These are phyloP conservation scores for Metarhizium robertsii DNA, from an alignment of 2,329 filamentous ascomycete genomes.

Conservation along the genomic window DNA sequence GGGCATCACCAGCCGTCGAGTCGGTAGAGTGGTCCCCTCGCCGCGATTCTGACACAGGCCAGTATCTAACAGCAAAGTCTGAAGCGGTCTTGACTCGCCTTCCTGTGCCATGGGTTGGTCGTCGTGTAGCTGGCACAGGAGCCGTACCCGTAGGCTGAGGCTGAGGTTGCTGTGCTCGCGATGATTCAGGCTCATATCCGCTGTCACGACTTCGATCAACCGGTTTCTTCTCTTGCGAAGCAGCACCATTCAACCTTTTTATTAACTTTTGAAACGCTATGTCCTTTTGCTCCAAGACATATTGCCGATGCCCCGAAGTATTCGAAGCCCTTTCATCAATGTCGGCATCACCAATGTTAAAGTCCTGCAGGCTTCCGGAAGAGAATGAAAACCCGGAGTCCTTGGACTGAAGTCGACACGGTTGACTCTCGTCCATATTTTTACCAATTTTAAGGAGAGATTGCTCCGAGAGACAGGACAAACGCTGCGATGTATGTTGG, in stretches of 20 bases:
- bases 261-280: constrained; percentile 19
- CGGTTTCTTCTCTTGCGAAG: not conserved
- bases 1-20: not conserved
- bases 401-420: not conserved
- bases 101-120: constrained; percentile 1
- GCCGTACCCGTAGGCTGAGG: not conserved
- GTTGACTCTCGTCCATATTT: not conserved
- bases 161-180: not conserved
- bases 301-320: not conserved
- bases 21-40: not conserved
- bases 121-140: not conserved
- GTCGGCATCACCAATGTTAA: constrained; percentile 3
- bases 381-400: not conserved
- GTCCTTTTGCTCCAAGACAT: constrained; percentile 1
- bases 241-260: constrained; percentile 14
- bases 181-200: not conserved
- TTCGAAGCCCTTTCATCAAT: not conserved
- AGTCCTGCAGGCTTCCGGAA: not conserved
- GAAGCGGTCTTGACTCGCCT: constrained; percentile 9
- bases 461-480: not conserved
- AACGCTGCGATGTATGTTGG: not conserved
- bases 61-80: constrained; percentile 6
- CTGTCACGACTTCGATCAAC: constrained; percentile 1
- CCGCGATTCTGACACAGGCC: not conserved
- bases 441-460: not conserved